These are phyloP conservation scores for Boletus eberwhitei DNA, from an alignment of 768 basidiomycete species.

Conservation along the genomic window DNA sequence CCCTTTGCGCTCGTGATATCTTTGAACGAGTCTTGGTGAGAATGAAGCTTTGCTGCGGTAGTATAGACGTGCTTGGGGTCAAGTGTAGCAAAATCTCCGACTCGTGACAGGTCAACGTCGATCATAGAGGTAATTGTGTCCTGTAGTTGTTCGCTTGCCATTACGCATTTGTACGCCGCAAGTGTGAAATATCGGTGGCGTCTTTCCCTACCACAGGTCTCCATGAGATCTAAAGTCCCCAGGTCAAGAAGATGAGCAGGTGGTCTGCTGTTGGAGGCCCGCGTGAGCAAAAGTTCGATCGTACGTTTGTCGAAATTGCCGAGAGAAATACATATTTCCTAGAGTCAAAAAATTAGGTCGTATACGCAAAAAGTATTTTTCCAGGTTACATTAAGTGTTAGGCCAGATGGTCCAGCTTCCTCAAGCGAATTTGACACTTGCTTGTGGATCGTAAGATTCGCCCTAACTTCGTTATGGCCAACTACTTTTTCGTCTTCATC, in stretches of 20 bases:
- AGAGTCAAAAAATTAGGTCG: constrained; percentile 8
- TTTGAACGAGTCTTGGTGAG: constrained; percentile 52
- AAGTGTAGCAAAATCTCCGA: constrained; percentile 52
- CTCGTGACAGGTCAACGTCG: constrained; percentile 45
- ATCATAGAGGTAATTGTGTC: constrained; percentile 41
- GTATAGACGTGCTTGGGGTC: constrained; percentile 55
- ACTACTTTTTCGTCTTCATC: constrained; percentile 44
- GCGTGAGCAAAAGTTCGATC: constrained; percentile 73
- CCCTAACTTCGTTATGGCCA: constrained; percentile 43
- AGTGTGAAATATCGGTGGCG: constrained; percentile 82
- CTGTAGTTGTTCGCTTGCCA: constrained; percentile 64
- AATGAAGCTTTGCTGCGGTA: constrained; percentile 37
- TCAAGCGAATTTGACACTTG: constrained; percentile 76
- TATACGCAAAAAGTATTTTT: background rate
- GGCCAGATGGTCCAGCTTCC: constrained; percentile 61
- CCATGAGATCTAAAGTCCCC: constrained; percentile 68
- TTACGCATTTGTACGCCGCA: constrained; percentile 60
- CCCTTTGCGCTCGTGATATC: constrained; percentile 18
- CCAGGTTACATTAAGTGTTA: constrained; percentile 63
- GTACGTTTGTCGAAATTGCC: constrained; percentile 77
- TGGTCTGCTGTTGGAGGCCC: constrained; percentile 59
- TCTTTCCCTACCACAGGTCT: constrained; percentile 81
- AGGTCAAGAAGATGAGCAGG: constrained; percentile 74
- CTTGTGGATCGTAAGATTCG: constrained; percentile 68
- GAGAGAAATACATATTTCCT: constrained; percentile 65